Conservation (phyloP, 192 early-diverging fungal genomes). For the Backusella macrospora region DNA sequence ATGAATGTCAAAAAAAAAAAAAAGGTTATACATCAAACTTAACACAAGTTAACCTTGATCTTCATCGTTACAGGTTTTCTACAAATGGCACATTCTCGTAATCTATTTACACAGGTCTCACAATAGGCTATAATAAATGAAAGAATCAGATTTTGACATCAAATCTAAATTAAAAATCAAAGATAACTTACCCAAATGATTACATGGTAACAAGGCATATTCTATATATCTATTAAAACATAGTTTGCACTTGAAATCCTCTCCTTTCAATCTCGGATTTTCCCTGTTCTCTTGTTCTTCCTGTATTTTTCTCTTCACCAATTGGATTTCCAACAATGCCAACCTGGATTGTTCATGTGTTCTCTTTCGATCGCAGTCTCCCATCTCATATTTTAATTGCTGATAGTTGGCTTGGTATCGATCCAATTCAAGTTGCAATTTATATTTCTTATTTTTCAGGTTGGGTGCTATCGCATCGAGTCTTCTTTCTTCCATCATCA, state of each 20-base stretch:
- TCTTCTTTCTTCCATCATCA: background rate
- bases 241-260: constrained; percentile 43
- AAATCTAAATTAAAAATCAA: background rate
- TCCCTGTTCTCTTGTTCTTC: background rate
- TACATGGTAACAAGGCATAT: constrained; percentile 45
- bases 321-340: background rate
- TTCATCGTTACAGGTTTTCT: constrained; percentile 30
- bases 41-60: constrained; percentile 1
- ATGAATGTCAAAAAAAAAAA: background rate
- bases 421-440: background rate
- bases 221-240: constrained; percentile 43
- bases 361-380: background rate
- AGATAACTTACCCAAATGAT: constrained; percentile 34
- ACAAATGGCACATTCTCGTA: constrained; percentile 44
- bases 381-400: background rate
- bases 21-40: background rate
- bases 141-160: too few species aligned
- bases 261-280: background rate
- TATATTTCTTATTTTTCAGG: background rate
- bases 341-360: background rate
- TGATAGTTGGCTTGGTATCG: background rate
- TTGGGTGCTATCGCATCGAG: background rate
- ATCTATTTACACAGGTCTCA: constrained; percentile 35
- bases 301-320: background rate
- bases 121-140: constrained; percentile 37